Evolutionary conservation across 768 basidiomycete genomes (phyloP).

Genomic region (Suillus luteus): DNA sequence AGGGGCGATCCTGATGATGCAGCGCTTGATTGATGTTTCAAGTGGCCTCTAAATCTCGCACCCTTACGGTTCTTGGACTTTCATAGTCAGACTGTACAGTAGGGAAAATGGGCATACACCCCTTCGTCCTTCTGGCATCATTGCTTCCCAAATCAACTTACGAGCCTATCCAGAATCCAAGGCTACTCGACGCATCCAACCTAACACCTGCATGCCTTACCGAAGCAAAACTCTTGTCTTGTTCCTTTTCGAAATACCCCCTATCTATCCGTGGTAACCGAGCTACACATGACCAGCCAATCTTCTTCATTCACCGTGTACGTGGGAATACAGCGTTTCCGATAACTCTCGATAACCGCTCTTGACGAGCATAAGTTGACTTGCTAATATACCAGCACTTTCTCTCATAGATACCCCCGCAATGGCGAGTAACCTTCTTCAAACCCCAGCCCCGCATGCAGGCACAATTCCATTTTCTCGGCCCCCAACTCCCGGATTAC

Average conservation of each 20-base stretch:
- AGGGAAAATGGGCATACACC: constrained; percentile 10
- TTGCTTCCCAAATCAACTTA: background rate
- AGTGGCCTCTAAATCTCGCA: too few relatives aligned
- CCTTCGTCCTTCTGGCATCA: background rate
- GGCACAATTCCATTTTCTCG: constrained; percentile 54
- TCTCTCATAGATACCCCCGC: constrained; percentile 3
- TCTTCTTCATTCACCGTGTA: background rate
- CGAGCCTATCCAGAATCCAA: constrained; percentile 33
- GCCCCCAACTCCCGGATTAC: constrained; percentile 50
- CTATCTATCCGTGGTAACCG: background rate
- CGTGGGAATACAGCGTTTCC: background rate
- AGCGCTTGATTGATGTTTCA: too few relatives aligned
- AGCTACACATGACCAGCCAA: background rate
- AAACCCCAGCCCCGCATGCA: constrained; percentile 14
- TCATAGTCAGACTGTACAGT: constrained; percentile 19
- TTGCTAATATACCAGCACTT: constrained; percentile 2
- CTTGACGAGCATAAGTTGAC: background rate
- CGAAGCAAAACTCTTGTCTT: background rate
- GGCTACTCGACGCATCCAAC: constrained; percentile 37
- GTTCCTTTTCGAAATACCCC: background rate
- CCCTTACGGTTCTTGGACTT: too few relatives aligned
- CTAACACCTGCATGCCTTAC: background rate
- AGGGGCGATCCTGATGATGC: too few relatives aligned
- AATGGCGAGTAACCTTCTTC: constrained; percentile 15
- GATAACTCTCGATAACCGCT: background rate